Conservation (phyloP, 768 basidiomycete species). For the Vararia minispora region DNA sequence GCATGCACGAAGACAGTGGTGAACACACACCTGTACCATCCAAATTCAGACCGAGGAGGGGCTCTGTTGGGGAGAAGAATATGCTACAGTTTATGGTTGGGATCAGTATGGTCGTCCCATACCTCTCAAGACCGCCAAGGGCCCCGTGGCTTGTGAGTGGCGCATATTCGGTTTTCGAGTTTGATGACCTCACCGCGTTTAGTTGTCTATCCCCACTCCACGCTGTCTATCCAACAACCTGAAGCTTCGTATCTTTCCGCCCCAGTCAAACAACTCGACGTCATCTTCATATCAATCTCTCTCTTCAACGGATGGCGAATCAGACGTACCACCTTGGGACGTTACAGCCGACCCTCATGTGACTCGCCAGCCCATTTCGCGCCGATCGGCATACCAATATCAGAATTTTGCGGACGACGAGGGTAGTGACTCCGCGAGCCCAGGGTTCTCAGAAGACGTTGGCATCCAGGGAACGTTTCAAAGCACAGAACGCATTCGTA, state of each 20-base stretch:
- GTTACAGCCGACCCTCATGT: slow-evolving; percentile 70
- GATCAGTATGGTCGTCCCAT: slow-evolving; percentile 68
- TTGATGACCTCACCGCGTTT: slow-evolving; percentile 2
- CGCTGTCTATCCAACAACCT: slow-evolving; percentile 71
- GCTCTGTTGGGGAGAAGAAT: slow-evolving; percentile 49
- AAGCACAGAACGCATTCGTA: slow-evolving; percentile 60
- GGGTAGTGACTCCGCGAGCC: slow-evolving; percentile 60
- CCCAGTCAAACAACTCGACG: slow-evolving; percentile 31
- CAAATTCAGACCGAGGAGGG: slow-evolving; percentile 25
- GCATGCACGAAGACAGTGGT: slow-evolving; percentile 7
- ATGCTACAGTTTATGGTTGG: slow-evolving; percentile 71
- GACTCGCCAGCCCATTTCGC: slow-evolving; percentile 37
- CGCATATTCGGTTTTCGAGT: not conserved
- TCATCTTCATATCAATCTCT: slow-evolving; percentile 60
- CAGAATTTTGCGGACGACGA: slow-evolving; percentile 75
- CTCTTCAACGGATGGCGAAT: slow-evolving; percentile 55
- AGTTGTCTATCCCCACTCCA: slow-evolving; percentile 72
- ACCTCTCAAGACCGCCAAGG: slow-evolving; percentile 51
- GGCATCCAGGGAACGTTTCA: slow-evolving; percentile 72
- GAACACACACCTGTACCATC: slow-evolving; percentile 10
- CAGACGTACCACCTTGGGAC: slow-evolving; percentile 57
- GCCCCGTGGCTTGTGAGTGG: slow-evolving; percentile 58
- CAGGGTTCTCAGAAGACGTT: slow-evolving; percentile 46
- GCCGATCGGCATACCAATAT: slow-evolving; percentile 45
- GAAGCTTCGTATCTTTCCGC: slow-evolving; percentile 64